Base-by-base conservation (phyloP, 768 basidiomycete genomes). In the Trametes punicea region DNA sequence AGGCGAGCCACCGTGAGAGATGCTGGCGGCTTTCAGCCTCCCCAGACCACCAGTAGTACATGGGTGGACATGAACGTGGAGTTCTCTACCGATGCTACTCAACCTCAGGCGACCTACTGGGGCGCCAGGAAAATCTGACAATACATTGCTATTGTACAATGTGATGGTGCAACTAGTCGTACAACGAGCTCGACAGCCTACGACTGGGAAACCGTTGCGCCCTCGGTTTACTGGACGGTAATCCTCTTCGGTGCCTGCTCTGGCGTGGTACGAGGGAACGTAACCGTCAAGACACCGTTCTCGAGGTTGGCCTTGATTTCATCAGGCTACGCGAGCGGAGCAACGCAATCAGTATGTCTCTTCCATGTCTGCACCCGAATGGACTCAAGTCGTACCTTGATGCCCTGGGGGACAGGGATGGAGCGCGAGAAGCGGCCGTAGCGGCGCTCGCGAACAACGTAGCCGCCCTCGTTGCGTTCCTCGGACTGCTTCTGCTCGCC, bases 291-390 rank as follows among this genome's bases (percentile, higher is more conserved):
- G n/a, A 81, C 59, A 1, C 82, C 81, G 49, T 78, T 68, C 33
- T 81, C 79, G 75, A 83, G 73, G 44, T 70, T 67, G 0, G 81
- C 82, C 61, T 69, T 69, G 51, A 81, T 73, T 29, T 77, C 71
- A 23, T 77, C 72, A n/a, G 69, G 65, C 78, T 54, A 39, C 6
- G 4, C 18, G 6, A 6, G 7, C 20, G n/a, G n/a, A n/a, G n/a
- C n/a, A n/a, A 10, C 1, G 18, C 18, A 2, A 21, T 38, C 2
- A 46, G 34, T 16, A 20, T n/a, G 5, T 26, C 33, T 23, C 9
- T 6, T 7, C 7, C 10, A 21, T 18, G 36, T 8, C 16, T 9
- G 4, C 16, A 20, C 13, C 4, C 8, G 18, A 26, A 3, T 6
- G 16, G 4, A 36, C 2, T 5, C 2, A 6, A 18, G 16, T 52